Base-by-base conservation (phyloP, 2,329 filamentous ascomycete species). In the Alternaria atra region DNA sequence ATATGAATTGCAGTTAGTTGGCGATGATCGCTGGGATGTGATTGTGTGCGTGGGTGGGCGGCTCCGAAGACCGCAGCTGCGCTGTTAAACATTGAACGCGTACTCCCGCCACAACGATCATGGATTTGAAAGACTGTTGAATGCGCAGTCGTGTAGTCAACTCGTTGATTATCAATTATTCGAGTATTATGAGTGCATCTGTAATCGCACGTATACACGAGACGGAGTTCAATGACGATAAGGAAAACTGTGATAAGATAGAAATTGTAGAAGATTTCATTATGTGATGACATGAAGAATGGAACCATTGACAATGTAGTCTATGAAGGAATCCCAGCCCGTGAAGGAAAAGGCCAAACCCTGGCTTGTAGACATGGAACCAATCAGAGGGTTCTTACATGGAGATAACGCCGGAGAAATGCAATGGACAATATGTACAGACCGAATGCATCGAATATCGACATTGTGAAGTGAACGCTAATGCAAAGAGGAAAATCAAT, bases 301-400 rank as follows among this genome's bases (percentile, higher is more conserved):
- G 30, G 25, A 56, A 42, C 27, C 51, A 44, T 52, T 52, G 46
- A 46, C 44, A 40, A 57, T 53, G 37, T 40, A 42, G 34, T 57
- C 58, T 58, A 58, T 53, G 15, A 47, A 42, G 37, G 43, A 43
- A 37, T 20, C 29, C 54, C 29, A 48, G 25, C 42, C 58, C 47
- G 40, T 46, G 32, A 57, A 47, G 29, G 20, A 52, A 50, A 52
- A 17, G 47, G 54, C 54, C 54, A 39, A 53, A 30, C 29, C 57
- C 54, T 53, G 43, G 48, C 54, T 42, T 34, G 34, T 32, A 37
- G 37, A 60, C 63, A 68, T 67, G 66, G 66, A 68, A 64, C 66
- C 66, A 56, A 50, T 68, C 64, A 53, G 64, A 60, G 66, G 66
- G 66, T 65, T 68, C 66, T 68, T 68, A 68, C 66, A 68, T 68